Evolutionary conservation across 176 grass and related monocot species (phyloP).

Genomic region (Oryza brachyantha): DNA sequence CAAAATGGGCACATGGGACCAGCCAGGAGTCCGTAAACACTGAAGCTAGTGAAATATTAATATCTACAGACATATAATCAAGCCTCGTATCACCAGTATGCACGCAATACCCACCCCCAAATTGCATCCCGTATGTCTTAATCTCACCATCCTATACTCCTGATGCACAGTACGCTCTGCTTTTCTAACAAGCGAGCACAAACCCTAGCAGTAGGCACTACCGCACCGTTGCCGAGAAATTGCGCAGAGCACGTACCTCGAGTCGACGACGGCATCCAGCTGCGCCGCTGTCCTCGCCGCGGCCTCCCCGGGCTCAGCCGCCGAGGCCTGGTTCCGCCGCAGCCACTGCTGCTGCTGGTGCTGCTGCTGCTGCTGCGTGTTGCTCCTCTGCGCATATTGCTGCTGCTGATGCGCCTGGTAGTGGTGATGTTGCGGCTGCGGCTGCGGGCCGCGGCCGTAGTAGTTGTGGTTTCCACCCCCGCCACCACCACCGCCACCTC

Average conservation of each 20-base stretch:
- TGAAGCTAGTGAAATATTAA: neutral
- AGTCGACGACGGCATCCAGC: conserved; percentile 30
- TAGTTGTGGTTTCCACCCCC: conserved; percentile 35
- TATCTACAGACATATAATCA: neutral
- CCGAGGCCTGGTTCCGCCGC: conserved; percentile 37
- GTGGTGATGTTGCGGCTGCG: conserved; percentile 25
- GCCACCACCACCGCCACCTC: conserved; percentile 12
- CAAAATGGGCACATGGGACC: neutral
- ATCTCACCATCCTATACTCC: neutral
- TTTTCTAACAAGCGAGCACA: neutral
- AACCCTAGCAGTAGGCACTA: neutral
- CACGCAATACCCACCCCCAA: neutral
- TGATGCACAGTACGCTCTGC: neutral
- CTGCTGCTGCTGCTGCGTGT: conserved; percentile 24
- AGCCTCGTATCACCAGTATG: neutral
- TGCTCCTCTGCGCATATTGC: conserved; percentile 14
- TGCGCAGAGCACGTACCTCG: conserved; percentile 29
- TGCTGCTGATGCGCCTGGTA: conserved; percentile 9
- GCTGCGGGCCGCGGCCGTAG: conserved; percentile 34
- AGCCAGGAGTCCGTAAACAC: neutral
- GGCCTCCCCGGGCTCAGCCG: conserved; percentile 18
- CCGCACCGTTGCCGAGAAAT: too few species aligned
- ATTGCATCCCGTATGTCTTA: neutral
- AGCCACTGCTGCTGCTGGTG: conserved; percentile 42
- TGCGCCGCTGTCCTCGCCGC: conserved; percentile 6